Conservation (phyloP, 1,284 basidiomycete genomes). For the Apiotrichum montevideense region DNA sequence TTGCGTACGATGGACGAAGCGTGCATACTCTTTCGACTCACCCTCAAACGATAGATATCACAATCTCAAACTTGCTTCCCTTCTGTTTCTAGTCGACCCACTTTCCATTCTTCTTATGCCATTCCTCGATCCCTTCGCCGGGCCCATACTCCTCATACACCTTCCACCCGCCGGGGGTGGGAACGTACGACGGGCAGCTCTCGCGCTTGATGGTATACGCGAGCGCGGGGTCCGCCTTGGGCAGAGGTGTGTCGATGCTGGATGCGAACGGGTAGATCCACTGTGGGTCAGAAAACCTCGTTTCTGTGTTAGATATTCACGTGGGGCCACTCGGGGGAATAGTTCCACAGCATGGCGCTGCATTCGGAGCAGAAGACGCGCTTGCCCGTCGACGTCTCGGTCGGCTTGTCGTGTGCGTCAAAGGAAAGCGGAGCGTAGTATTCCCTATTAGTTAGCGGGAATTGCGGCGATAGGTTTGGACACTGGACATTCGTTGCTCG, state of each 20-base stretch:
- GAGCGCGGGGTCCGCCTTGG: constrained; percentile 27
- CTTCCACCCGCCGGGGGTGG: constrained; percentile 31
- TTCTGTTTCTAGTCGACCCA: no score
- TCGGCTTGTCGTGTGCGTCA: constrained; percentile 36
- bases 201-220: constrained; percentile 34
- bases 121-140: constrained; percentile 35
- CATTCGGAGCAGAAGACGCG: constrained; percentile 42
- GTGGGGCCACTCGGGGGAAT: constrained; percentile 40
- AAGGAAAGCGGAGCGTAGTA: constrained; percentile 36
- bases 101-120: constrained; percentile 30
- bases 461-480: no score
- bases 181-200: constrained; percentile 36
- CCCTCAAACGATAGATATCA: no score
- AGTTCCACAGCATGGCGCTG: constrained; percentile 45
- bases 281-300: constrained; percentile 11
- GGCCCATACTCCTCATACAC: constrained; percentile 34
- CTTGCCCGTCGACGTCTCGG: constrained; percentile 25
- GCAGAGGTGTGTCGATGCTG: constrained; percentile 41
- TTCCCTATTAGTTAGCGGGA: constrained; percentile 19
- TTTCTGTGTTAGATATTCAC: constrained; percentile 16
- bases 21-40: no score
- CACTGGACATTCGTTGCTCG: no score
- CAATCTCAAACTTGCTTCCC: no score
- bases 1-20: no score
- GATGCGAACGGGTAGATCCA: constrained; percentile 48